phyloP scores from a whole-genome alignment of 202 grass and related monocot species.

The Hordeum pubiflorum region DNA sequence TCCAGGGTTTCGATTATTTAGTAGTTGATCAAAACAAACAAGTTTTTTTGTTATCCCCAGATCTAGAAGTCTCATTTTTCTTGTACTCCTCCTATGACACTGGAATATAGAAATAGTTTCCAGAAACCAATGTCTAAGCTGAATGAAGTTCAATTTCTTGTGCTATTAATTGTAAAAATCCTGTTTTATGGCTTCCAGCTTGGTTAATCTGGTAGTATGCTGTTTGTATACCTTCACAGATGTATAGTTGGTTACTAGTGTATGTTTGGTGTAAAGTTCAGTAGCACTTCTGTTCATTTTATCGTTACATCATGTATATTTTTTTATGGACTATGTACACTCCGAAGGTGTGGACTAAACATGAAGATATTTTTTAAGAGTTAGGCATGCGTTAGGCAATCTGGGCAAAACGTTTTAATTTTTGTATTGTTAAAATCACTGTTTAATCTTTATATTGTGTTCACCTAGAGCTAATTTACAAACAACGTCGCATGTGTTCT shows the following conservation, averaged over 20 bases:
- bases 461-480: background rate
- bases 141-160: background rate
- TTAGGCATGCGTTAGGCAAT: background rate
- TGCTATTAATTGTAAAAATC: background rate
- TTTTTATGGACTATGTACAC: background rate
- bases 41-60: background rate
- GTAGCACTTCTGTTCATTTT: slow-evolving; percentile 6
- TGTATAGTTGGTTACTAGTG: background rate
- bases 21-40: background rate
- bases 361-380: background rate
- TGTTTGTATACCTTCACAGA: background rate
- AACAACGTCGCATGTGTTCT: background rate
- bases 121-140: background rate
- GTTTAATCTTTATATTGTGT: background rate
- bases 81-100: background rate
- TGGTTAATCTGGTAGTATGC: background rate
- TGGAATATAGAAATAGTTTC: background rate
- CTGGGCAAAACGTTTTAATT: background rate
- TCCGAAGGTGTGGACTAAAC: background rate
- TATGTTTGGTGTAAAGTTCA: background rate
- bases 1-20: background rate
- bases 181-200: background rate
- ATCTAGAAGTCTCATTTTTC: background rate
- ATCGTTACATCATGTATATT: background rate
- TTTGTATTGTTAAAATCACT: background rate